Base-by-base conservation (phyloP, 768 basidiomycete species). In the Dacryopinax primogenitus region DNA sequence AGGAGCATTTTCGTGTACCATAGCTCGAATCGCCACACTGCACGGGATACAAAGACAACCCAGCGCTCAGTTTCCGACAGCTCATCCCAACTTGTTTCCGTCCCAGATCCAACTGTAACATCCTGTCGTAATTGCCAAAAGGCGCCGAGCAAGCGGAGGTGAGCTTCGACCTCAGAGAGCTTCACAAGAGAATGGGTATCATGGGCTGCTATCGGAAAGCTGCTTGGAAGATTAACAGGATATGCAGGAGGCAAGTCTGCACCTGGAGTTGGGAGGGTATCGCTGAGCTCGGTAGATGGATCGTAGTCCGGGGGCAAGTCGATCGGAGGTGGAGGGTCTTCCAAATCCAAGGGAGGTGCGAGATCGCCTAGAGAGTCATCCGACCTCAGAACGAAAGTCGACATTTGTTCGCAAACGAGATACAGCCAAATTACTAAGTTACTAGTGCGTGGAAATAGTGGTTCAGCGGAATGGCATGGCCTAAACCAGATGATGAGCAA, bases 141-240 rank as follows among this genome's bases (percentile, higher is more conserved):
- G 1, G 70, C 71, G 3, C 63, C 67, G 21, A 72, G 70, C 18
- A 72, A 34, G 3, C 34, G 3, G 13, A 72, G 70, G 62, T 72
- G 71, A 0, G 33, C 33, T 33, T 69, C 62, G 45, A 71, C 35
- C 1, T 66, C 41, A 0, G 23, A 9, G 2, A 62, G 28, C 32
- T 15, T 15, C 2, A 69, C 69, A 18, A 69, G 44, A 13, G 65
- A 41, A 11, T 34, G 36, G 9, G 61, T 44, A 13, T 67, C 39
- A 6, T 64, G 51, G 3, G 51, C 51, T 30, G 26, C 51, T 23
- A 58, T 58, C 3, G 51, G 51, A 21, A 58, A 58, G 26, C 26
- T 58, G 51, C 18, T 58, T 6, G 51, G 51, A 15, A 58, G 21
- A 21, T 58, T 58, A 30, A 58, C 51, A 13, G 51, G 51, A 30